phyloP scores from a whole-genome alignment of 768 basidiomycete genomes.

The Leucocoprinus birnbaumii region DNA sequence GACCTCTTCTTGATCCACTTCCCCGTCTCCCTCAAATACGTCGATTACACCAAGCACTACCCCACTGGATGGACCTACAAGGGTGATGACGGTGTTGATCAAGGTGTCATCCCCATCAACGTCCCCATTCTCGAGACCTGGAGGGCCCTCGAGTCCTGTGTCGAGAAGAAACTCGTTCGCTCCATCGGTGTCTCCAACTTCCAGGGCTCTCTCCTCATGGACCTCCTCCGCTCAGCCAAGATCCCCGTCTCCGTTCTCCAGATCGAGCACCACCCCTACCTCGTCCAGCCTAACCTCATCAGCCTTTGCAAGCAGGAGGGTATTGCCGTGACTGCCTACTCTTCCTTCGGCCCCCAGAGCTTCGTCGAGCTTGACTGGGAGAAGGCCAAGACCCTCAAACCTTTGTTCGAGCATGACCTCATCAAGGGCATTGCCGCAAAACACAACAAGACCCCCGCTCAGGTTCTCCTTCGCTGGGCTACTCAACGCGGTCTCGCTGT shows the following conservation, averaged over 20 bases:
- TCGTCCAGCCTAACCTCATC: constrained; percentile 57
- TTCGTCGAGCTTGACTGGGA: constrained; percentile 67
- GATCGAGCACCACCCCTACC: constrained; percentile 70
- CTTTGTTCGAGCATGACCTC: constrained; percentile 49
- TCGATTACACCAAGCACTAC: constrained; percentile 72
- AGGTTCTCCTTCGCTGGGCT: constrained; percentile 78
- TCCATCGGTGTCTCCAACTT: constrained; percentile 83
- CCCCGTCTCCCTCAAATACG: constrained; percentile 79
- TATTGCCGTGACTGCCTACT: constrained; percentile 66
- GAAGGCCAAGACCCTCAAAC: constrained; percentile 47
- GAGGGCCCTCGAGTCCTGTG: constrained; percentile 77
- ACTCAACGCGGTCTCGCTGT: constrained; percentile 73
- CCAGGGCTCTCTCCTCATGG: constrained; percentile 67
- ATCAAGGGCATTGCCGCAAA: constrained; percentile 43
- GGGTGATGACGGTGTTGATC: constrained; percentile 21
- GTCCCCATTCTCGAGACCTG: constrained; percentile 82
- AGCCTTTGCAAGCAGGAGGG: constrained; percentile 51
- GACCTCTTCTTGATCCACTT: constrained; percentile 84
- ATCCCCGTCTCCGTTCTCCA: constrained; percentile 70
- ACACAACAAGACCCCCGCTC: constrained; percentile 57
- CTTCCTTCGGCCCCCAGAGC: constrained; percentile 38
- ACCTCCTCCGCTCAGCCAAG: constrained; percentile 77
- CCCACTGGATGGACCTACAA: constrained; percentile 84
- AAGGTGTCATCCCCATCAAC: constrained; percentile 60
- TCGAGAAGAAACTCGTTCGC: constrained; percentile 65